Base-by-base conservation (phyloP, 768 basidiomycete genomes). In the Strobilomyces echinocephalus region DNA sequence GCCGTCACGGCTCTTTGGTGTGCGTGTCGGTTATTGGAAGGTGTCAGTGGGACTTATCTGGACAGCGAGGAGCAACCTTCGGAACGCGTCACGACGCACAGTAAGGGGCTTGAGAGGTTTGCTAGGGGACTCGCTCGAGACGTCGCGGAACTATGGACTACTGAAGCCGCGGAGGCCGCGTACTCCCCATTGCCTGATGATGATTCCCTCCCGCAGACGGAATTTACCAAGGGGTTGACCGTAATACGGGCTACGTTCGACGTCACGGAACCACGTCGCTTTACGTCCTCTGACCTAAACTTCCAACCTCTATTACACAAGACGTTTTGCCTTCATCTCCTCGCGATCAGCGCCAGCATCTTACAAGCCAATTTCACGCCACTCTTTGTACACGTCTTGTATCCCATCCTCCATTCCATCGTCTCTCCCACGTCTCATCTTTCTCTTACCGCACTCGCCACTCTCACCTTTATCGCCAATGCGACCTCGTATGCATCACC, bases 401-500 rank as follows among this genome's bases (percentile, higher is more conserved):
- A 98, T 73, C 90, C 91, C 2, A 70, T 97, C 39, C 80, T 99
- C 24, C 87, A 89, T 49, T 91, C 91, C 16, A 73, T 95, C 42
- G 83, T 93, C 31, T 94, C 95, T 1, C 75, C 86, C 0, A 65
- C 74, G 3, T 74, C 81, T 2, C 78, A 85, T 63, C 73, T 95
- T 8, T 84, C 87, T 8, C 75, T 82, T 2, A 88, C 88, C n/a
- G 95, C 87, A 1, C 72, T 86, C 9, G 82, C 85, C 5, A 76
- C 92, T 2, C 76, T 99, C 50, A 69, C 79, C 54, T 84, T 78
- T 54, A 79, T 95, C 33, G 78, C 93, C 8, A 72, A 76, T n/a
- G 76, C 81, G 49, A 84, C 87, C 3, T 91, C 88, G 5, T 95
- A 93, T 61, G 92, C 94, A n/a, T 88, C 91, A 4, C 79, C 91